A percentile compares a stretch with the other conserved stretches of the same genome.
phyloP scores from a whole-genome alignment of 2,329 filamentous ascomycete species.

The Diaporthe sp. region DNA sequence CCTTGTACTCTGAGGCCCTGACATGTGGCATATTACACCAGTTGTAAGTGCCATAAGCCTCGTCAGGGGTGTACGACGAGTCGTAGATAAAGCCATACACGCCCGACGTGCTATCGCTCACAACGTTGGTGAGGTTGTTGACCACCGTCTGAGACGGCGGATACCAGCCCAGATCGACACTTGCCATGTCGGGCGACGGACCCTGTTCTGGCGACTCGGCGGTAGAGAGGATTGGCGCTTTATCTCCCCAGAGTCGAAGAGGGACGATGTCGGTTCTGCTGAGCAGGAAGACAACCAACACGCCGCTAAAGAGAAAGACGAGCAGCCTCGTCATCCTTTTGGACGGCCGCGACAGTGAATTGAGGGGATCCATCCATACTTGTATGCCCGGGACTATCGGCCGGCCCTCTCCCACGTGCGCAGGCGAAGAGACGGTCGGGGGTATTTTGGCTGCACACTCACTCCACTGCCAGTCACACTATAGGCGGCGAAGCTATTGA shows the following conservation, averaged over 20 bases:
- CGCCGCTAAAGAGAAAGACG: constrained; percentile 22
- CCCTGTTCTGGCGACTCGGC: neutral
- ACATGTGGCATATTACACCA: constrained; percentile 93
- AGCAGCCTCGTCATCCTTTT: constrained; percentile 32
- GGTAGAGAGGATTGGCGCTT: constrained; percentile 4
- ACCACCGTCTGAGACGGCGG: constrained; percentile 46
- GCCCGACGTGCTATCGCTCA: constrained; percentile 58
- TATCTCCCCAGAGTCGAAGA: constrained; percentile 12
- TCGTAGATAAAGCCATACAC: constrained; percentile 83
- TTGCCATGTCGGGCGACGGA: constrained; percentile 21
- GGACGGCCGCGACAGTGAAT: constrained; percentile 26
- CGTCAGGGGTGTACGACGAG: constrained; percentile 69
- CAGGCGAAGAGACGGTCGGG: neutral
- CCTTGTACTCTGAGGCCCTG: constrained; percentile 74
- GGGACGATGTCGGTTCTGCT: constrained; percentile 4
- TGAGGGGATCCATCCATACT: constrained; percentile 41
- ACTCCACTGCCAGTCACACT: constrained; percentile 14
- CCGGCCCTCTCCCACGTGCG: constrained; percentile 39
- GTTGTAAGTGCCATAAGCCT: constrained; percentile 77
- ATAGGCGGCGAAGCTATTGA: constrained; percentile 13
- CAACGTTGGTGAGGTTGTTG: constrained; percentile 49
- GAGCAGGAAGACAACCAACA: constrained; percentile 23
- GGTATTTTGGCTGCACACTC: neutral
- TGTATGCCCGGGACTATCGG: constrained; percentile 12
- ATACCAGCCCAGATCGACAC: constrained; percentile 48